Percentiles rank a stretch among this genome's conserved stretches.
These are phyloP conservation scores for Lycium ferocissimum DNA, from an alignment of 257 asterid species.

Conservation along the genomic window DNA sequence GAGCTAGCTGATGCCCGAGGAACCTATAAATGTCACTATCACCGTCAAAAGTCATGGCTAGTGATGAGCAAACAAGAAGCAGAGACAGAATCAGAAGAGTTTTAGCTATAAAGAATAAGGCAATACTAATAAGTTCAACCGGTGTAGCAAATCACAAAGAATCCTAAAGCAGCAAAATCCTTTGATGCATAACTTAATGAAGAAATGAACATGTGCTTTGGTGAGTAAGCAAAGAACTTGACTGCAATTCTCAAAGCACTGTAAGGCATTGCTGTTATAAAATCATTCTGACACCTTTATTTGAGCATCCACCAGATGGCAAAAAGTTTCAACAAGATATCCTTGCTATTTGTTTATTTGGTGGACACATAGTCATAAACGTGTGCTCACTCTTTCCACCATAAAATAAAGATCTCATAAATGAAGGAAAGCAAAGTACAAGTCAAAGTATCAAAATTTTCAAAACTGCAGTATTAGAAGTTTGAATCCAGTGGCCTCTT, in stretches of 20 bases:
- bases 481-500: background rate
- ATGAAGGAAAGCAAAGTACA: background rate
- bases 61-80: background rate
- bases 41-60: background rate
- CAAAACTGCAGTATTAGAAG: background rate
- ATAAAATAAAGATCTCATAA: background rate
- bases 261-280: background rate
- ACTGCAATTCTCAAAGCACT: background rate
- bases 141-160: background rate
- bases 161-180: constrained; percentile 12
- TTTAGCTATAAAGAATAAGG: background rate
- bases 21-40: constrained; percentile 48
- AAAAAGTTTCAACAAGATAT: background rate
- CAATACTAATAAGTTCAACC: background rate
- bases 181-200: constrained; percentile 7
- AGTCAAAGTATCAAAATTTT: background rate
- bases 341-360: constrained; percentile 8
- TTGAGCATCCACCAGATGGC: constrained; percentile 4
- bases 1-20: constrained; percentile 99
- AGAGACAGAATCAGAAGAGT: constrained; percentile 10
- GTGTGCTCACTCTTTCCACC: constrained; percentile 2
- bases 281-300: background rate
- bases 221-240: background rate
- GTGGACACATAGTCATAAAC: background rate
- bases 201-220: background rate